Conservation (phyloP, 805 yeast genomes). For the Cyberlindnera maclurae region DNA sequence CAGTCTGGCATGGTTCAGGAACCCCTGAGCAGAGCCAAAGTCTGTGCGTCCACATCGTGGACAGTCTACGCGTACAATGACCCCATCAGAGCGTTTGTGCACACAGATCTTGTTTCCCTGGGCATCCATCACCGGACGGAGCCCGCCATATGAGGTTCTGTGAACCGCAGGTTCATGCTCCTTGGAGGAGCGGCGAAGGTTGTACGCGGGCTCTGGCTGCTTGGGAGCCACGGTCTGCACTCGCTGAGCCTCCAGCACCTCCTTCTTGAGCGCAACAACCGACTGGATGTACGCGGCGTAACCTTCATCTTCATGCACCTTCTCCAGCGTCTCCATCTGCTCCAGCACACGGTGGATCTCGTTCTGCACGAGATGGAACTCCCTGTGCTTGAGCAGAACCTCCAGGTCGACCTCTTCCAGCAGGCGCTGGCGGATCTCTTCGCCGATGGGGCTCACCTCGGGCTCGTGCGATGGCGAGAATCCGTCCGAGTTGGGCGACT, state of each 20-base stretch:
- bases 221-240: neutral
- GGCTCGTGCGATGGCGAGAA: conserved; percentile 19
- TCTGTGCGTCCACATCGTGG: conserved; percentile 60
- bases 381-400: conserved; percentile 52
- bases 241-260: conserved; percentile 9
- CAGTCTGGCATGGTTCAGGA: conserved; percentile 66
- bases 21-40: conserved; percentile 76
- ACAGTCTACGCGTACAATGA: conserved; percentile 61
- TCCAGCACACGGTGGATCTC: conserved; percentile 54
- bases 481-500: conserved; percentile 34
- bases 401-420: conserved; percentile 50
- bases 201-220: conserved; percentile 3
- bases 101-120: conserved; percentile 40
- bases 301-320: conserved; percentile 29
- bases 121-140: conserved; percentile 43
- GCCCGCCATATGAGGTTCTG: conserved; percentile 32
- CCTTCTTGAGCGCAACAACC: conserved; percentile 26
- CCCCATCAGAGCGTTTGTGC: conserved; percentile 63
- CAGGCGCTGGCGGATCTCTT: conserved; percentile 26
- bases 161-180: conserved; percentile 25
- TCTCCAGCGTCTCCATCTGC: conserved; percentile 45
- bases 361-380: conserved; percentile 40
- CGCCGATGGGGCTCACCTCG: conserved; percentile 9
- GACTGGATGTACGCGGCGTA: conserved; percentile 34
- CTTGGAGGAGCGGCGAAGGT: conserved; percentile 8